Base-by-base conservation (phyloP, 805 yeast genomes). In the Candida hispaniensis region DNA sequence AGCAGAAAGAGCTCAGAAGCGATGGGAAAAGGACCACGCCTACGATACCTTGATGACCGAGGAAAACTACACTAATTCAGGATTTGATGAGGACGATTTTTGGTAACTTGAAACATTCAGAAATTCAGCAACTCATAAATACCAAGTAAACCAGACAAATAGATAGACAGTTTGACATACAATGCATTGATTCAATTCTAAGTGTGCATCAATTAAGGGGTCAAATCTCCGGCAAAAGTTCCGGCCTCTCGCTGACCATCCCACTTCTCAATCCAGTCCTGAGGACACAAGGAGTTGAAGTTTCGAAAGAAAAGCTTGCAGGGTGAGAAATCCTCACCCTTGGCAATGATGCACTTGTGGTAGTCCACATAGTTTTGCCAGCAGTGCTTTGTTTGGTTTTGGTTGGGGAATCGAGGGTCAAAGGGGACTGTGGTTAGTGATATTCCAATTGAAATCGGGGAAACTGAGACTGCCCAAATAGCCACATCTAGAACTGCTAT, bases 291-390 rank as follows among this genome's bases (percentile, higher is more conserved):
- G 14, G 95, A 73, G 51, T 79, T 73, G 71, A 71, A 91, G 39
- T 96, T 82, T 63, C 73, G 79, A 75, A 73, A 81, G 69, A 91
- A 91, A 52, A 81, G 86, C 65, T 85, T 72, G 66, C 98, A 91
- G 56, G 97, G 97, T 53, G 86, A 94, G 57, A 91, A 91, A 44
- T 86, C 97, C 66, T 88, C 96, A 58, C 98, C 98, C 68, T 88
- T 88, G 48, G 86, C 83, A 55, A 76, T 79, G 59, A 91, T 74
- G 70, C 98, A 91, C 64, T 85, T 86, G 78, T 80, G 91, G 75
- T 88, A 91, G 65, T 91, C 98, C 55, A 91, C 83, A 68, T 88
- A 91, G 51, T 88, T 72, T 69, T 88, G 96, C 76, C 88, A 93
- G 71, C 97, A 91, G 71, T 88, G 95, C 68, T 79, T 85, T 54